These are phyloP conservation scores for Volvox carteri DNA, from an alignment of 163 green algal species.

Conservation along the genomic window DNA sequence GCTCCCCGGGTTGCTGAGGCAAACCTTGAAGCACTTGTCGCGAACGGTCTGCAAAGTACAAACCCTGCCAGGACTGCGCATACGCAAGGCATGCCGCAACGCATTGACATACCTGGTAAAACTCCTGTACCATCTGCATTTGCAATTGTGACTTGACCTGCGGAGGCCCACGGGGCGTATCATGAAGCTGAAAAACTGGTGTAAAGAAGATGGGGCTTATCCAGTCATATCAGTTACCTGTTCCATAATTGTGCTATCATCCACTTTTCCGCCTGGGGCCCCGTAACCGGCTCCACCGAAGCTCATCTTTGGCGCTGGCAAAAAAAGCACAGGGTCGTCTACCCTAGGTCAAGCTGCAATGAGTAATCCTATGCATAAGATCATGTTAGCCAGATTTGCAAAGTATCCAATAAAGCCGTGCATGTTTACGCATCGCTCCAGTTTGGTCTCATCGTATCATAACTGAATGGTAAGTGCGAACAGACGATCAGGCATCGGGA, in stretches of 20 bases:
- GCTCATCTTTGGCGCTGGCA: conserved; percentile 48
- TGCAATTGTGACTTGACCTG: conserved; percentile 71
- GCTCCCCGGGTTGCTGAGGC: conserved; percentile 65
- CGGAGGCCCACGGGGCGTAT: conserved; percentile 22
- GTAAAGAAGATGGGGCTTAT: conserved; percentile 9
- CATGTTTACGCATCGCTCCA: too few species aligned
- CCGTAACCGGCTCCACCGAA: conserved; percentile 33
- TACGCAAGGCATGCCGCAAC: neutral
- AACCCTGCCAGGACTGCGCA: neutral
- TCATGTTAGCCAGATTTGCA: too few species aligned
- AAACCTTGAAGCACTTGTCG: conserved; percentile 78
- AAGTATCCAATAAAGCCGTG: too few species aligned
- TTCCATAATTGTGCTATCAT: conserved; percentile 51
- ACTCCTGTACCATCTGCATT: conserved; percentile 76
- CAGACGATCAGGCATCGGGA: too few species aligned
- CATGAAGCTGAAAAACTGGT: neutral
- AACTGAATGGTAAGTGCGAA: too few species aligned
- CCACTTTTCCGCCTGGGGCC: conserved; percentile 29
- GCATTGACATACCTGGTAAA: conserved; percentile 68
- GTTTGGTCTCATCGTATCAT: conserved; percentile 2
- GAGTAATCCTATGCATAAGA: too few species aligned
- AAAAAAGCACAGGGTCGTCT: too few species aligned
- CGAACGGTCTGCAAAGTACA: conserved; percentile 65
- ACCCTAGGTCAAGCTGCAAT: too few species aligned
- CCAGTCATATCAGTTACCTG: too few species aligned